These are phyloP conservation scores for Lachnellula suecica DNA, from an alignment of 2,329 filamentous ascomycete genomes.

Conservation along the genomic window DNA sequence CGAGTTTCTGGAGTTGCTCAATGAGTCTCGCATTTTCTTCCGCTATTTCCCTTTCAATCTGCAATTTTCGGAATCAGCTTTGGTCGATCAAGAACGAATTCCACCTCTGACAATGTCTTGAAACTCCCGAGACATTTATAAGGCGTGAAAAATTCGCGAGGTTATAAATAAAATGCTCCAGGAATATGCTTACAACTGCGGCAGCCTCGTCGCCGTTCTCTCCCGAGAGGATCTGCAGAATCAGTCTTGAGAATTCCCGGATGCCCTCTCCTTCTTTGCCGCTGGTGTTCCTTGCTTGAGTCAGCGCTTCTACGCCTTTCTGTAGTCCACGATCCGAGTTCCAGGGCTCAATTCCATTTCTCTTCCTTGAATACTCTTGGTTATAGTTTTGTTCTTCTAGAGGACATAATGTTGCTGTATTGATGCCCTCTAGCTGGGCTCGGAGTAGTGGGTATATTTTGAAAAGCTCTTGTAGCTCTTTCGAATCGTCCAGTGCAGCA, in stretches of 20 bases:
- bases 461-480: slow-evolving; percentile 51
- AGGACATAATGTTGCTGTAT: slow-evolving; percentile 50
- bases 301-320: slow-evolving; percentile 54
- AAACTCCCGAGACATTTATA: too few species aligned
- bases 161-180: too few species aligned
- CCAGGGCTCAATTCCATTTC: slow-evolving; percentile 40
- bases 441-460: slow-evolving; percentile 50
- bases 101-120: too few species aligned
- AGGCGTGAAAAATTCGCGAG: too few species aligned
- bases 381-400: slow-evolving; percentile 9
- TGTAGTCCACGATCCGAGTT: slow-evolving; percentile 56
- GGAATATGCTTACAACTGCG: too few species aligned
- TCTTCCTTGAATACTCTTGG: slow-evolving; percentile 1
- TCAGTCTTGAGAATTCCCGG: slow-evolving; percentile 58
- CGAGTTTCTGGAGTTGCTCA: slow-evolving; percentile 47
- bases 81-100: too few species aligned
- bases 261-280: slow-evolving; percentile 59
- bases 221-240: slow-evolving; percentile 47
- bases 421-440: slow-evolving; percentile 46
- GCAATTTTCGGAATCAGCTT: too few species aligned
- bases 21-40: slow-evolving; percentile 49
- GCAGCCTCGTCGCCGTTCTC: slow-evolving; percentile 32
- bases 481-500: slow-evolving; percentile 48
- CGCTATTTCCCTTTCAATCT: slow-evolving; percentile 45
- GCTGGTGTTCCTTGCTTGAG: slow-evolving; percentile 46